These are phyloP conservation scores for Sclerotinia sclerotiorum DNA, from an alignment of 2,329 filamentous ascomycete species.

Conservation along the genomic window DNA sequence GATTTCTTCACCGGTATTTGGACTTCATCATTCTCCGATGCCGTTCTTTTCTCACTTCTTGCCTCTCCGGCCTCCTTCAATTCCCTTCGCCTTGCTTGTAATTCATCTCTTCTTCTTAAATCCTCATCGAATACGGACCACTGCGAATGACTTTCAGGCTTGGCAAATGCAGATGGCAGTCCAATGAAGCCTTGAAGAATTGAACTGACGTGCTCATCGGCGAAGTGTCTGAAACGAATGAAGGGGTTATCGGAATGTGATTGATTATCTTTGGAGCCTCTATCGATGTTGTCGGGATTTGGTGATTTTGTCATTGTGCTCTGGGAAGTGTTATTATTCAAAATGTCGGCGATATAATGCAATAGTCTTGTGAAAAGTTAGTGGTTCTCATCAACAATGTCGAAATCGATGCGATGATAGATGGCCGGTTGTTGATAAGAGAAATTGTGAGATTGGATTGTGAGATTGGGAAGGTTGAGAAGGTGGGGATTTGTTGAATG, in stretches of 20 bases:
- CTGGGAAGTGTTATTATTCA: neutral
- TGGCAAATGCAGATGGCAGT: constrained; percentile 38
- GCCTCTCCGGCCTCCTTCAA: constrained; percentile 30
- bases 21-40: constrained; percentile 17
- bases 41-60: constrained; percentile 11
- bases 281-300: constrained; percentile 27
- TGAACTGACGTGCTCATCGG: constrained; percentile 38
- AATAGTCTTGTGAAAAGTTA: neutral
- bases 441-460: neutral
- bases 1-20: constrained; percentile 28
- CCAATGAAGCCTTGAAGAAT: constrained; percentile 40
- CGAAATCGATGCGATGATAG: no score
- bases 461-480: neutral
- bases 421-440: neutral
- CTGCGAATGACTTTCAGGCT: constrained; percentile 27
- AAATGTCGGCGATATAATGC: neutral
- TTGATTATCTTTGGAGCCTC: neutral
- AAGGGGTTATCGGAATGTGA: constrained; percentile 36
- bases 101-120: constrained; percentile 34
- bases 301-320: constrained; percentile 28
- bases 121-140: constrained; percentile 38
- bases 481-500: neutral
- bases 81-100: constrained; percentile 31
- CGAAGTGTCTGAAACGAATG: constrained; percentile 38
- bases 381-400: neutral